Evolutionary conservation across 176 grass and related monocot species (phyloP).

Genomic region (Hordeum marinum): DNA sequence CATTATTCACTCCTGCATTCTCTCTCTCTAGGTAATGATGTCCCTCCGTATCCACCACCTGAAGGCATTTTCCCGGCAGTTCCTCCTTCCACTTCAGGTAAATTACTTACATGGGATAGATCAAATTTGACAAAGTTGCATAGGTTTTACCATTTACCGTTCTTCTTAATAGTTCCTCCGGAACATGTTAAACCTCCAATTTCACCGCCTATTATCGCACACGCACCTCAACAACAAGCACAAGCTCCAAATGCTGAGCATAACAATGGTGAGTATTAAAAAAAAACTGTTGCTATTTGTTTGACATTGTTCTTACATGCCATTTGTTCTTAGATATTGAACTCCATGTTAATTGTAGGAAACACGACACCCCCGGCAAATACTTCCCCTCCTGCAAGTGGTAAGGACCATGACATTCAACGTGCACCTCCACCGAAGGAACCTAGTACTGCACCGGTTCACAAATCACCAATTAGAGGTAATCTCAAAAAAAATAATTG

Average conservation of each 20-base stretch:
- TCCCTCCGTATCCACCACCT: slow-evolving; percentile 40
- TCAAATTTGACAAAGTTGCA: not conserved
- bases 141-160: slow-evolving; percentile 13
- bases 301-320: not conserved
- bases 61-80: slow-evolving; percentile 42
- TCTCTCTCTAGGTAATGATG: slow-evolving; percentile 31
- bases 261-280: slow-evolving; percentile 43
- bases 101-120: not conserved
- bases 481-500: slow-evolving; percentile 2
- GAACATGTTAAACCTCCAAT: slow-evolving; percentile 35
- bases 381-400: slow-evolving; percentile 20
- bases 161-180: slow-evolving; percentile 28
- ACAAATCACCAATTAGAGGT: slow-evolving; percentile 54
- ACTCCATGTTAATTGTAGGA: slow-evolving; percentile 41
- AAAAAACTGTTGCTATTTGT: not conserved
- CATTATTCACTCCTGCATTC: slow-evolving; percentile 9
- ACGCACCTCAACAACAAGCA: slow-evolving; percentile 34
- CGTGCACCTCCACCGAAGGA: slow-evolving; percentile 49
- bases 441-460: slow-evolving; percentile 21
- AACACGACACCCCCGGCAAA: slow-evolving; percentile 36
- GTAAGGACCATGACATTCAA: slow-evolving; percentile 30
- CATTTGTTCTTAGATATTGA: not conserved
- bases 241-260: slow-evolving; percentile 40
- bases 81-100: slow-evolving; percentile 62
- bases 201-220: slow-evolving; percentile 30